Evolutionary conservation across 768 basidiomycete genomes (phyloP).

Genomic region (Trametes punicea): DNA sequence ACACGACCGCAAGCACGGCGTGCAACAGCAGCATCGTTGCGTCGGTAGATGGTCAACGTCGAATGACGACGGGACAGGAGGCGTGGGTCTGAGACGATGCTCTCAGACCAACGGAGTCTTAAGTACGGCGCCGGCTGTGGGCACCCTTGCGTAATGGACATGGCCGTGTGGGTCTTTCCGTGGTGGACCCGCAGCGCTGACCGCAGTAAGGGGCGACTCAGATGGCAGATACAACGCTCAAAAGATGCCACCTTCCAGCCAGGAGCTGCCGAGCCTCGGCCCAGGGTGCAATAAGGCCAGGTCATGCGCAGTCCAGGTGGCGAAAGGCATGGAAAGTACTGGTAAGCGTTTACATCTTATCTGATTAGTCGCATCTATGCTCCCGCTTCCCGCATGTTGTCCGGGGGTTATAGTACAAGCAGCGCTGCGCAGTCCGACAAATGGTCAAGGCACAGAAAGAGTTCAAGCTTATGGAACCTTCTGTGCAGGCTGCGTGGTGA

Average conservation of each 20-base stretch:
- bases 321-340: neutral
- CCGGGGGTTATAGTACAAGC: neutral
- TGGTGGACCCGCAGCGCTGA: constrained; percentile 1
- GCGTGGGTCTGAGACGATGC: neutral
- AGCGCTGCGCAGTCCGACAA: neutral
- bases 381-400: neutral
- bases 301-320: neutral
- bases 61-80: neutral
- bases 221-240: neutral
- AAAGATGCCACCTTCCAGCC: neutral
- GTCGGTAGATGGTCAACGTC: neutral
- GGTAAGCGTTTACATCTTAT: neutral
- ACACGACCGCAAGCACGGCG: constrained; percentile 23
- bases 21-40: constrained; percentile 20
- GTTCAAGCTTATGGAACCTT: no score
- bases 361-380: neutral
- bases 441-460: neutral
- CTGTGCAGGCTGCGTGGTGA: constrained; percentile 1
- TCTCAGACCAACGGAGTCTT: neutral
- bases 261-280: constrained; percentile 4
- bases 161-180: neutral
- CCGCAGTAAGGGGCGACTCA: constrained; percentile 9
- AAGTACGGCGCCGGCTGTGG: neutral
- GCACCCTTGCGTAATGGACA: neutral
- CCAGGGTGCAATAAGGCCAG: neutral